A percentile compares a stretch with the other conserved stretches of the same genome.
These are phyloP conservation scores for Neospora caninum DNA, from an alignment of 169 alveolate genomes.

Conservation along the genomic window DNA sequence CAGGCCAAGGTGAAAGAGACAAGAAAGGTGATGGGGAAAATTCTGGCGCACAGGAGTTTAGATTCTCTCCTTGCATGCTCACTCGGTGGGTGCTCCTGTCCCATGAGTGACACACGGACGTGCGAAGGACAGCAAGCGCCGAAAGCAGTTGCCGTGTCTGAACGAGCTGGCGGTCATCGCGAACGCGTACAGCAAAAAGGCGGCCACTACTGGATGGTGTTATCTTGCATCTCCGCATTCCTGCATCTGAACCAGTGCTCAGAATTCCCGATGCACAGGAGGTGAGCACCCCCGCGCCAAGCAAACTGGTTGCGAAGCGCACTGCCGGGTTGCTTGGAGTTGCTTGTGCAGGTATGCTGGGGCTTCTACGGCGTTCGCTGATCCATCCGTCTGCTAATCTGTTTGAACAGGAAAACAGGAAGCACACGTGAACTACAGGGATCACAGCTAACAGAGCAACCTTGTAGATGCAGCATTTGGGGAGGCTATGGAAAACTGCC, in stretches of 20 bases:
- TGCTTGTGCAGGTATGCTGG: neutral
- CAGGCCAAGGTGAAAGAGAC: too few species aligned
- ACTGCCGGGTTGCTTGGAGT: neutral
- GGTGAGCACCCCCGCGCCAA: neutral
- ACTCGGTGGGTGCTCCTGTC: too few species aligned
- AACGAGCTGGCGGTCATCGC: neutral
- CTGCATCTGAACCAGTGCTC: neutral
- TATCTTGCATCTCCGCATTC: neutral
- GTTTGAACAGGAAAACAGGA: neutral
- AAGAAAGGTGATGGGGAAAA: too few species aligned
- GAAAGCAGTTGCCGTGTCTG: conserved; percentile 8
- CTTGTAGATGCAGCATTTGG: too few species aligned
- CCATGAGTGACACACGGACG: neutral
- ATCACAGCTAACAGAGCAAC: too few species aligned
- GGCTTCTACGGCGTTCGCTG: conserved; percentile 55
- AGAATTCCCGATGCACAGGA: neutral
- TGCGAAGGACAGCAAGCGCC: neutral
- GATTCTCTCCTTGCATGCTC: too few species aligned
- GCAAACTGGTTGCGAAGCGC: neutral
- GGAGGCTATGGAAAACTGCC: too few species aligned
- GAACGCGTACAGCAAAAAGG: conserved; percentile 13
- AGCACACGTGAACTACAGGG: neutral
- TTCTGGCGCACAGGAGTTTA: too few species aligned
- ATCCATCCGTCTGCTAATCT: conserved; percentile 65
- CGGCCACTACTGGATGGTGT: neutral